Conservation (phyloP, 441 rosid genomes). For the Gossypium aridum region DNA sequence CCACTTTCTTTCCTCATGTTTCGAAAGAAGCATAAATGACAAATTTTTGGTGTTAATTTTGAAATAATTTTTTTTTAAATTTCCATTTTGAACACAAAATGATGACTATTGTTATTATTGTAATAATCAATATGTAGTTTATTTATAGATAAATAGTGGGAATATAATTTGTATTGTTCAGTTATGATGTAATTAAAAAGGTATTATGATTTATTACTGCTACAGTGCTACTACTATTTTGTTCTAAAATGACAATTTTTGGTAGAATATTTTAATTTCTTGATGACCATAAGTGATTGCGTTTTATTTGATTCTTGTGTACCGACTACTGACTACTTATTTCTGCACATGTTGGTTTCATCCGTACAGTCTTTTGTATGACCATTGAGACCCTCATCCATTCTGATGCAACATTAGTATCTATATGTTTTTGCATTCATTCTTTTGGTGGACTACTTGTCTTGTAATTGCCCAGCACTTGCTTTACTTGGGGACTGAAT, state of each 20-base stretch:
- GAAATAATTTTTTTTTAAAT: not conserved
- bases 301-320: not conserved
- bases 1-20: not conserved
- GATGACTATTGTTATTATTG: not conserved
- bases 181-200: not conserved
- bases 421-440: not conserved
- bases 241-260: not conserved
- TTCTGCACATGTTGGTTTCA: not conserved
- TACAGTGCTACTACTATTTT: not conserved
- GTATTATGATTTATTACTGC: not conserved
- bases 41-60: not conserved
- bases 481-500: not conserved
- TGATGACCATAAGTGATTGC: not conserved
- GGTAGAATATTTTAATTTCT: not conserved
- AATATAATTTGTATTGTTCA: not conserved
- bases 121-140: not conserved
- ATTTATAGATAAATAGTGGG: not conserved
- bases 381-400: not conserved
- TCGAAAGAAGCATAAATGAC: not conserved
- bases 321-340: not conserved
- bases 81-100: not conserved
- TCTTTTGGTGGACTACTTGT: not conserved
- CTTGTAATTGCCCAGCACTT: not conserved
- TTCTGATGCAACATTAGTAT: not conserved
- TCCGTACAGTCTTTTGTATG: not conserved